phyloP scores from a whole-genome alignment of 441 rosid genomes.

The Melastoma candidum region DNA sequence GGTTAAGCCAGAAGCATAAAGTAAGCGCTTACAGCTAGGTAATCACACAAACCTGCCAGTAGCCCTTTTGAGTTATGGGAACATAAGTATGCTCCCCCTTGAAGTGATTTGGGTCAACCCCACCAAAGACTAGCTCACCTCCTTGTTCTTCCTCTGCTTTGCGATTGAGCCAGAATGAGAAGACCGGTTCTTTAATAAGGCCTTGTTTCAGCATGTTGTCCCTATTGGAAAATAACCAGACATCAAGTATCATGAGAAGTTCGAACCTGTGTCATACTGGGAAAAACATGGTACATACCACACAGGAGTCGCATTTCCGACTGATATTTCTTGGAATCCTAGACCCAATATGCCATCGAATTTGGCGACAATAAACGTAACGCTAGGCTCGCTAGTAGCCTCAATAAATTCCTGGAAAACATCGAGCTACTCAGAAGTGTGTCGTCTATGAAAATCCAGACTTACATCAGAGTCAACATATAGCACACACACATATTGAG shows the following conservation, averaged over 20 bases:
- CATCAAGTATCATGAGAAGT: not conserved
- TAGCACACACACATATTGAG: not conserved
- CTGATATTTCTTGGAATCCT: slow-evolving; percentile 19
- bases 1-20: not conserved
- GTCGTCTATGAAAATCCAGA: not conserved
- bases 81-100: slow-evolving; percentile 18
- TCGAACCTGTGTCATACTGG: not conserved
- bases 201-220: slow-evolving; percentile 11
- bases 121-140: slow-evolving; percentile 17
- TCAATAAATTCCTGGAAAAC: slow-evolving; percentile 15
- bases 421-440: not conserved
- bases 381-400: slow-evolving; percentile 15
- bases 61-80: slow-evolving; percentile 17
- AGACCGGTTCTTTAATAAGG: slow-evolving; percentile 16
- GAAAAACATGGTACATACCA: slow-evolving; percentile 9
- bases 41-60: slow-evolving; percentile 15
- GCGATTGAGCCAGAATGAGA: slow-evolving; percentile 19
- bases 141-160: slow-evolving; percentile 15
- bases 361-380: slow-evolving; percentile 12
- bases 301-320: slow-evolving; percentile 14
- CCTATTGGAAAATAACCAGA: slow-evolving; percentile 6
- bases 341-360: slow-evolving; percentile 19
- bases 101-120: slow-evolving; percentile 16
- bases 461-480: not conserved
- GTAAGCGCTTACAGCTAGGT: not conserved